Conservation (phyloP, 2,329 filamentous ascomycete species). For the Aspergillus hiratsukae region DNA sequence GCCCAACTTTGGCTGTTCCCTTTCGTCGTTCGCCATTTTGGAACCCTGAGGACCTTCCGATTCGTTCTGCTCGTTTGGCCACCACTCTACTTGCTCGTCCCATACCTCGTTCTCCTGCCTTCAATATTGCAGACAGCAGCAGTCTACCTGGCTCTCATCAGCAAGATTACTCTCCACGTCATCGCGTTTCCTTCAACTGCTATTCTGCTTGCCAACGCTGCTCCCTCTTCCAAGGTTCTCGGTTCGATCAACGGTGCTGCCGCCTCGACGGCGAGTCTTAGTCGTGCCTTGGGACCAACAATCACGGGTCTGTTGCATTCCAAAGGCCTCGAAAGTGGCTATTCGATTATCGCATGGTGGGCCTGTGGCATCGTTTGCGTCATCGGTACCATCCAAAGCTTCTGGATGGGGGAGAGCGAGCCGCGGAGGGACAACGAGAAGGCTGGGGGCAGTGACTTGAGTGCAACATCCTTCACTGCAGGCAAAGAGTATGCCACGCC, state of each 20-base stretch:
- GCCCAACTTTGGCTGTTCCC: slow-evolving; percentile 83
- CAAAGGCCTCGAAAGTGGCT: slow-evolving; percentile 71
- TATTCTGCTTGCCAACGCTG: slow-evolving; percentile 84
- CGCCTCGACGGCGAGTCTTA: slow-evolving; percentile 84
- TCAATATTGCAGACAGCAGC: slow-evolving; percentile 65
- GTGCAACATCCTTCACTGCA: slow-evolving; percentile 20
- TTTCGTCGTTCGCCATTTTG: slow-evolving; percentile 67
- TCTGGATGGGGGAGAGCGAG: slow-evolving; percentile 66
- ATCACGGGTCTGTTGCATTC: slow-evolving; percentile 82
- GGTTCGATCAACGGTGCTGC: slow-evolving; percentile 91
- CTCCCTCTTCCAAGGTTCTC: slow-evolving; percentile 75
- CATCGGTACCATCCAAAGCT: slow-evolving; percentile 67
- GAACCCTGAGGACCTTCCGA: slow-evolving; percentile 76
- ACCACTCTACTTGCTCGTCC: slow-evolving; percentile 77
- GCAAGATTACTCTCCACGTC: slow-evolving; percentile 90
- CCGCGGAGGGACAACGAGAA: slow-evolving; percentile 38
- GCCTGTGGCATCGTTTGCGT: slow-evolving; percentile 72
- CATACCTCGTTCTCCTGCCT: slow-evolving; percentile 84
- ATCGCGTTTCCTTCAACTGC: slow-evolving; percentile 87
- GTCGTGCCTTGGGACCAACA: slow-evolving; percentile 81
- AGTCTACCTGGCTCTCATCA: slow-evolving; percentile 72
- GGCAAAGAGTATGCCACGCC: slow-evolving; percentile 20
- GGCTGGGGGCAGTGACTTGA: slow-evolving; percentile 24
- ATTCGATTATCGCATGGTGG: slow-evolving; percentile 93
- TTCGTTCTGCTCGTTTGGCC: slow-evolving; percentile 80